Base-by-base conservation (phyloP, 768 basidiomycete genomes). In the Lactarius indigo region DNA sequence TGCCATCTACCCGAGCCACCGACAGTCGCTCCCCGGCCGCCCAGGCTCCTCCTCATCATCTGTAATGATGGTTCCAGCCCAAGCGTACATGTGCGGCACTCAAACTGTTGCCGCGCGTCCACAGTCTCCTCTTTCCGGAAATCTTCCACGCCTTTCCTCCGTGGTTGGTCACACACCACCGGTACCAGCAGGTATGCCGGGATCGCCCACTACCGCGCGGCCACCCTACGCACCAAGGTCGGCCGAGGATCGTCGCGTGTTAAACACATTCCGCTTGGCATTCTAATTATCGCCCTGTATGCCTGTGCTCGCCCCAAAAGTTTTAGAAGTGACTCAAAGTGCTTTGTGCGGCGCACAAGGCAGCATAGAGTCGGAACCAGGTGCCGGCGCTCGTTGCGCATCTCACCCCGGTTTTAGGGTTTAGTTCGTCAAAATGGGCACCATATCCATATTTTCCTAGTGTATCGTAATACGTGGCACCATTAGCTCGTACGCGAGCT, bases 201-300 rank as follows among this genome's bases (percentile, higher is more conserved):
- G 57, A n/a, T 68, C 71, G 17, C 57, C 63, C 10, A 44, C 50
- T 26, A 52, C 23, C 13, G 54, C 69, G 26, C 69, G 70, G 56
- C 70, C n/a, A n/a, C n/a, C 68, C 23, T 76, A 76, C 66, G 73
- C 69, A 6, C 76, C 76, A 13, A 73, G 76, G 52, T 77, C 77
- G 4, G 70, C 75, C 5, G 77, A 78, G 63, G 77, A 78, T 61
- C 73, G 76, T 44, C 74, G 75, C 42, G 77, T 75, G 18, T 63
- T 78, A 9, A 75, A 74, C 60, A 73, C 76, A 55, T 78, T 78
- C 71, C 76, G 77, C 13, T 69, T 78, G 18, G 73, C 73, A 10
- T 70, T 77, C 37, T 78, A 64, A 72, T 63, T 30, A n/a, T 12
- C 47, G 44, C 42, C 39, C 61, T 57, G 31, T 47, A 26, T 35